Percentiles rank a stretch among this genome's conserved stretches.
These are phyloP conservation scores for Elaphomyces granulatus DNA, from an alignment of 495 filamentous ascomycete species.

Conservation along the genomic window DNA sequence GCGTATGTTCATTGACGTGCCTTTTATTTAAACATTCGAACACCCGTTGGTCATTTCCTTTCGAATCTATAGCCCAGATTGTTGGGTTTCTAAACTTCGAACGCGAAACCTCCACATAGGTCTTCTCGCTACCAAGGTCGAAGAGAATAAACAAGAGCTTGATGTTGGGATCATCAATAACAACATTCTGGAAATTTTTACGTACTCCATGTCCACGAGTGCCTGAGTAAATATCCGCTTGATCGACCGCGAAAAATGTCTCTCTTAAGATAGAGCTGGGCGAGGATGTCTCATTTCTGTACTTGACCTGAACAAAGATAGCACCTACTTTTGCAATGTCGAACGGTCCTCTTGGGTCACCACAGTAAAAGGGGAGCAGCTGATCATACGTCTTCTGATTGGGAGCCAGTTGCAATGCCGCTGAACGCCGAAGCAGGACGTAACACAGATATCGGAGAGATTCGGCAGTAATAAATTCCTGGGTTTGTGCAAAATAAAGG, in stretches of 20 bases:
- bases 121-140: not conserved
- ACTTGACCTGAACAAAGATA: constrained; percentile 1
- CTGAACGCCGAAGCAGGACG: not conserved
- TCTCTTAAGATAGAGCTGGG: not conserved
- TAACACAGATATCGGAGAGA: not conserved
- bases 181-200: not conserved
- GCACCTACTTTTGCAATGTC: not conserved
- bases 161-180: not conserved
- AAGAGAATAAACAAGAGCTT: not conserved
- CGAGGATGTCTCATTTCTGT: not conserved
- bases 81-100: not conserved
- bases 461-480: not conserved
- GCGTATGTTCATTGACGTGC: not conserved
- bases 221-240: not conserved
- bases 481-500: not conserved
- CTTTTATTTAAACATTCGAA: not conserved
- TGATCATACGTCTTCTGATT: not conserved
- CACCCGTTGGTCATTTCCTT: not conserved
- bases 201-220: not conserved
- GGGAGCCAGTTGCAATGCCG: not conserved
- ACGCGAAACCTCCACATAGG: not conserved
- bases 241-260: not conserved
- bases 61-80: not conserved
- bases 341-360: not conserved
- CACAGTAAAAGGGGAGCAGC: constrained; percentile 1